These are phyloP conservation scores for Paecilomyces variotii DNA, from an alignment of 2,329 filamentous ascomycete species.

Conservation along the genomic window DNA sequence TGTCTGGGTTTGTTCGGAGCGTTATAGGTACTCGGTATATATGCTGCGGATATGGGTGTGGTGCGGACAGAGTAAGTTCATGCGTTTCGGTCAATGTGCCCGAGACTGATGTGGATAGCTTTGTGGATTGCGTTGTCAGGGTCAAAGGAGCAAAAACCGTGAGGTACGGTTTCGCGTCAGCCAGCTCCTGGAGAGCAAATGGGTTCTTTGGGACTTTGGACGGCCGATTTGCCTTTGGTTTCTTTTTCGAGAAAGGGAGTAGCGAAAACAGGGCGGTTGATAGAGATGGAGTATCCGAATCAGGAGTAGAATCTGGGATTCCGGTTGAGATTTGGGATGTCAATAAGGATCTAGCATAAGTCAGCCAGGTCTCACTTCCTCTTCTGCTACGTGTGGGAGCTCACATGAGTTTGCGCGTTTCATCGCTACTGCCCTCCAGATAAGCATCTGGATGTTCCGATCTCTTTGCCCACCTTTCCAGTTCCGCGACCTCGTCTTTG, in stretches of 20 bases:
- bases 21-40: conserved; percentile 26
- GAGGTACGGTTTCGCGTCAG: conserved; percentile 60
- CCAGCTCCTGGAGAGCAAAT: conserved; percentile 45
- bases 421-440: conserved; percentile 25
- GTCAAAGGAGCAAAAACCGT: conserved; percentile 62
- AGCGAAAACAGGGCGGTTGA: conserved; percentile 32
- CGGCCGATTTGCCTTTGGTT: conserved; percentile 12
- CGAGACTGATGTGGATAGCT: conserved; percentile 12
- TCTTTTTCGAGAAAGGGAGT: conserved; percentile 31
- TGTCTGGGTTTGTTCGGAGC: conserved; percentile 28
- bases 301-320: conserved; percentile 12
- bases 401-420: conserved; percentile 26
- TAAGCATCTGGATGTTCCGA: conserved; percentile 33
- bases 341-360: conserved; percentile 23
- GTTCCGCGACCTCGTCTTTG: conserved; percentile 50
- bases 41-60: conserved; percentile 25
- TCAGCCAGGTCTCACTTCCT: conserved; percentile 9
- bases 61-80: conserved; percentile 27
- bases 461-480: conserved; percentile 52
- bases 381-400: conserved; percentile 6
- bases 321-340: conserved; percentile 19
- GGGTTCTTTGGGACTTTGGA: conserved; percentile 54
- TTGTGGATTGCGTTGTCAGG: conserved; percentile 35
- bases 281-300: conserved; percentile 17
- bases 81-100: conserved; percentile 23